Evolutionary conservation across 495 filamentous ascomycete genomes (phyloP).

Genomic region (Aspergillus kassunensis): DNA sequence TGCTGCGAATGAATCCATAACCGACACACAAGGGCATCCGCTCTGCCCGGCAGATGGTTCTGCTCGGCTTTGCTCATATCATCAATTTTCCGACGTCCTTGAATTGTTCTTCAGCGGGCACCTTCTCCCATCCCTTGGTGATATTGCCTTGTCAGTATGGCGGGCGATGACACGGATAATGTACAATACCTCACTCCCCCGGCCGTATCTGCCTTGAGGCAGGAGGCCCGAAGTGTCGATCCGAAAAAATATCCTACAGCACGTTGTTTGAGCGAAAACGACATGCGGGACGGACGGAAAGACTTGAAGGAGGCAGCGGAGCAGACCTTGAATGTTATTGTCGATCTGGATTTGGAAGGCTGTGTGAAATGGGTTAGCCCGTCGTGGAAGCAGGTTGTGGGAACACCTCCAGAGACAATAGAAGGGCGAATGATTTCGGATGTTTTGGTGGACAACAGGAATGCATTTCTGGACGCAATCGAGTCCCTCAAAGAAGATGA

Average conservation of each 20-base stretch:
- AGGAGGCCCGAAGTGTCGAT: slow-evolving; percentile 45
- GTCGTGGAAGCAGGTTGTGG: slow-evolving; percentile 93
- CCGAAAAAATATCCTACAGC: slow-evolving; percentile 48
- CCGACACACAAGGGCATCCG: slow-evolving; percentile 40
- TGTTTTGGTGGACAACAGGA: slow-evolving; percentile 70
- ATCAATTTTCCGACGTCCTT: slow-evolving; percentile 1
- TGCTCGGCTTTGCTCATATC: slow-evolving; percentile 27
- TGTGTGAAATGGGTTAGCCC: slow-evolving; percentile 92
- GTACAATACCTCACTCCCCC: slow-evolving; percentile 47
- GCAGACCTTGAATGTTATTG: slow-evolving; percentile 90
- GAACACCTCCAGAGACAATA: slow-evolving; percentile 68
- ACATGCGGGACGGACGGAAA: slow-evolving; percentile 76
- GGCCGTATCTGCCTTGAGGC: slow-evolving; percentile 50
- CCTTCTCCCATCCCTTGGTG: background rate
- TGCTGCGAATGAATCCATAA: slow-evolving; percentile 45
- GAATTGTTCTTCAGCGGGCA: slow-evolving; percentile 5
- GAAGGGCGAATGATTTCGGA: slow-evolving; percentile 75
- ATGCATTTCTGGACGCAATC: slow-evolving; percentile 73
- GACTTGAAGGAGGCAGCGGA: slow-evolving; percentile 94
- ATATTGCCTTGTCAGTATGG: slow-evolving; percentile 36
- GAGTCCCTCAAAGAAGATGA: slow-evolving; percentile 91
- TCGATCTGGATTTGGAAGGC: slow-evolving; percentile 86
- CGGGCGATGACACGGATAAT: slow-evolving; percentile 39
- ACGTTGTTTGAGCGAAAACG: slow-evolving; percentile 58
- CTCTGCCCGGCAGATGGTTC: slow-evolving; percentile 50